Base-by-base conservation (phyloP, 2,329 filamentous ascomycete species). In the Pseudopyricularia javanii region DNA sequence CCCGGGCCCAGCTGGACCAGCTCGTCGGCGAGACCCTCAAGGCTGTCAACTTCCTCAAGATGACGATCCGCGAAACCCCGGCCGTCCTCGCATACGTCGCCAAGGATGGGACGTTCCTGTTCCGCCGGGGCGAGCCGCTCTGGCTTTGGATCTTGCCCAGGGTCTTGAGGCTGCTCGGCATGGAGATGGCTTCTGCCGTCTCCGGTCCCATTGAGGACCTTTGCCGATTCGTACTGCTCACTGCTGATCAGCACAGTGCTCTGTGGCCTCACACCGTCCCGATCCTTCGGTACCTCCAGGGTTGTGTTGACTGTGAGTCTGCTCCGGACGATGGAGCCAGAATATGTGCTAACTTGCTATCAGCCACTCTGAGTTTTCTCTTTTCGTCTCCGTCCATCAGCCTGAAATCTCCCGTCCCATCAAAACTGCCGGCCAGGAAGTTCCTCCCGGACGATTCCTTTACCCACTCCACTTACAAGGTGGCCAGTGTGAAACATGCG, bases 31-130 rank as follows among this genome's bases (percentile, higher is more conserved):
- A 88, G 59, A 81, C 80, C 1, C 67, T 78, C 34, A 85, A 89
- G 62, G 90, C 88, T 51, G 75, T 95, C 49, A 80, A 85, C 58
- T 90, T 95, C 51, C 75, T 96, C 47, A 78, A 79, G 54, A 77
- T 86, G 51, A 87, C 86, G 3, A 76, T 95, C 57, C 77, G 81
- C 56, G 86, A 90, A 61, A 87, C 85, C 7, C 89, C 87, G 2
- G 71, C 74, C 35, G 78, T 90, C n/a, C 70, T 91, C 28, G 68
- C 75, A 20, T 73, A 71, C 54, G 66, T 64, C 28, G 66, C 70
- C 11, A 63, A 68, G 20, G 61, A 61, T 3, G 68, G 68, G 45
- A 64, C 66, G 3, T 72, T 74, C 47, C 63, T 81, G 53, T 74
- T 74, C 50, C 71, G 78, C 40, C 78, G 82, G 15, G 67, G 68